These are phyloP conservation scores for Coccomyxa subellipsoidea DNA, from an alignment of 163 green algal species.

Conservation along the genomic window DNA sequence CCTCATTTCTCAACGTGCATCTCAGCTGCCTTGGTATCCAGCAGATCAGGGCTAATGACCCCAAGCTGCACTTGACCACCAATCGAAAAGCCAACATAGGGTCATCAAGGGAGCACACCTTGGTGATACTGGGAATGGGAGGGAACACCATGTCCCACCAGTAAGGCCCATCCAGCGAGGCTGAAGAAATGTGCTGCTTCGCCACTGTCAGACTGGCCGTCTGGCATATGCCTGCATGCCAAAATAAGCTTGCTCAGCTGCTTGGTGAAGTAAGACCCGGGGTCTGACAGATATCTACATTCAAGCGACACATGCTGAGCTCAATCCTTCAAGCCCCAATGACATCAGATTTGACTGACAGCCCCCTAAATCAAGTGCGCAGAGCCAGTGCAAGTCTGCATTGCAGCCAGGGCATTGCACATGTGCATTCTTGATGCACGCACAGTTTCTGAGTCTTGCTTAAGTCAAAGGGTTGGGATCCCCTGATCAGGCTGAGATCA, in stretches of 20 bases:
- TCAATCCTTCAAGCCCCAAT: neutral
- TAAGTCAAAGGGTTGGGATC: no score
- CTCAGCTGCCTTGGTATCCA: no score
- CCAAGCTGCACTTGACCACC: no score
- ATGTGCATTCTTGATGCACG: no score
- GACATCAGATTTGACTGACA: neutral
- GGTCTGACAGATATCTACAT: neutral
- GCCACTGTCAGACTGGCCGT: neutral
- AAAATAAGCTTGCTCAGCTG: neutral
- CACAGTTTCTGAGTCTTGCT: no score
- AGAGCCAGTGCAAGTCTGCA: neutral
- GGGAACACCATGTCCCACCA: conserved; percentile 1
- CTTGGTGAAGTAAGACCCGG: neutral
- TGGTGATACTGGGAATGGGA: neutral
- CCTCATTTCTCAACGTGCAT: no score
- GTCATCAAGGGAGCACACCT: neutral
- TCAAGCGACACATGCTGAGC: neutral
- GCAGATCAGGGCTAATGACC: no score
- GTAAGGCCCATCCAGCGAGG: neutral
- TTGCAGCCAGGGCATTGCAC: neutral
- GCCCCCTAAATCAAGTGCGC: neutral
- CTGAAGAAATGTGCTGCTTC: conserved; percentile 5
- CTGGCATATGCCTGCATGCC: neutral
- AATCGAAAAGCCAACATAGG: neutral
- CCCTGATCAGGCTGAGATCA: no score